Base-by-base conservation (phyloP, 768 basidiomycete species). In the Lentinula guzmanii region DNA sequence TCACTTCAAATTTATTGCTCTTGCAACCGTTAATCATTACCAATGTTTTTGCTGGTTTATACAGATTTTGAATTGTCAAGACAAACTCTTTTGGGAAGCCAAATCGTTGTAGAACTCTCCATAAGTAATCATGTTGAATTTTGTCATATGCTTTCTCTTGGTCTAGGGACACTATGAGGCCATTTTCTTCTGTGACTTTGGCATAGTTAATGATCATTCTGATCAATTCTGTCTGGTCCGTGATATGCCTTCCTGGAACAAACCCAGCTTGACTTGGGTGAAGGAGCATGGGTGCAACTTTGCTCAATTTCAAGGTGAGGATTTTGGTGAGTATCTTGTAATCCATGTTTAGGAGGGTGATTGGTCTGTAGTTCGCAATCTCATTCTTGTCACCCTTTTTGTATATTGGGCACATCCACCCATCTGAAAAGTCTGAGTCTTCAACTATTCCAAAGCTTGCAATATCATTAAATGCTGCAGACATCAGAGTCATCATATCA, bases 201-300 rank as follows among this genome's bases (percentile, higher is more conserved):
- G 60, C 60, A 18, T 43, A 48, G 10, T 61, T 42, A 0, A 60
- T 41, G 3, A 66, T 31, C 11, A 28, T 2, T 31, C n/a, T 61
- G 8, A 58, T 24, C 1, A 64, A 61, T 41, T 24, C 18, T 7
- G 50, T 65, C 34, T 70, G 70, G 55, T 75, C 61, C 0, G 62
- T 57, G 0, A 75, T 72, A 10, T 59, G 0, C 35, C 63, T 45
- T 0, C 63, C 60, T 1, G 51, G 52, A 4, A 63, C 51, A 39
- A 63, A 63, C 1, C 70, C 73, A 24, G 61, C 65, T 21, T 68
- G 70, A 58, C 68, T 58, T 0, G 52, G 46, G 55, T 68, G 62
- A 1, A 68, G 59, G 0, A 71, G 41, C 2, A 35, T 2, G 0
- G 46, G 52, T 0, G 37, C 63, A 3, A 28, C 60, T 2, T 41